Evolutionary conservation across 305 asterid genomes (phyloP), one percentile per base, ranked within the genome.

Genomic region (Fraxinus dipetala): DNA sequence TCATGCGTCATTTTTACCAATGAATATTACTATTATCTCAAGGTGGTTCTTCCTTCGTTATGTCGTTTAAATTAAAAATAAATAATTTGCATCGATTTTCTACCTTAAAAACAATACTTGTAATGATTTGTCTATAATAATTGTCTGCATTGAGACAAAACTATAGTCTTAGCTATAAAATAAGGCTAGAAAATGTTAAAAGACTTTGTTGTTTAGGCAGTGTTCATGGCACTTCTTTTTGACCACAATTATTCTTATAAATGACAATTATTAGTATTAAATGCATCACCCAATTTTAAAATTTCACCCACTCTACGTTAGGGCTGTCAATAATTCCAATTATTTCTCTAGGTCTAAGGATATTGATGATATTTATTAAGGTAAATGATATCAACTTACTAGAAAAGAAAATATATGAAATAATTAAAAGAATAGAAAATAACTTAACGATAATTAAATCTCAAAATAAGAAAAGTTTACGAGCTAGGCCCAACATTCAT

Each of bases 141-240:
- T 48, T 77, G 69, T 59, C 36, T 77, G 61, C 40, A n/a, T 51
- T 34, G 11, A 77, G 80, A 77, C 80, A 77, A 77, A 45, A 77
- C 79, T 45, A 51, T 76, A 7, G 24, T 28, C 43, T 40, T n/a
- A 10, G n/a, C 75, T 30, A 61, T 16, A 6, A 36, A 72, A 67
- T 54, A 18, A 54, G 63, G 63, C 22, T 54, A n/a, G 63, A n/a
- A n/a, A 54, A 54, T 1, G 20, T 51, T 51, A 43, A 43, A 51
- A 20, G n/a, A 16, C 22, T 48, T 2, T 14, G 20, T 48, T 4
- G 61, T 48, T 48, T 48, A 48, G 22, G 61, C 59, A 45, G 56
- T 45, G 56, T 13, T 45, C 13, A 14, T 11, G 6, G 63, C 63
- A 54, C 63, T 5, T 54, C n/a, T n/a, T 54, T 54, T 54, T 18